phyloP scores from a whole-genome alignment of 805 yeast genomes.

The Cyberlindnera petersonii region DNA sequence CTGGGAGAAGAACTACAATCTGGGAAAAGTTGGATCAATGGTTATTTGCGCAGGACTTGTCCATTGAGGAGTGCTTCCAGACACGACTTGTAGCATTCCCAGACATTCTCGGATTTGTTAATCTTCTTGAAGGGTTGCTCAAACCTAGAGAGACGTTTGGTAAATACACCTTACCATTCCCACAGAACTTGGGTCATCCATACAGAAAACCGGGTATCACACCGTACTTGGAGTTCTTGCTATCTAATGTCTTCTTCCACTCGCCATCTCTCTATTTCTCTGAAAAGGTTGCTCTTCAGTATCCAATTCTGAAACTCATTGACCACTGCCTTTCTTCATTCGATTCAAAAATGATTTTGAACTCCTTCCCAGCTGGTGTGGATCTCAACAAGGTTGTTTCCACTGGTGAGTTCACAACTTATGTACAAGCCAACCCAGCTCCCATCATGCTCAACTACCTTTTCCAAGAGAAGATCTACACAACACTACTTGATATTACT shows the following conservation, averaged over 20 bases:
- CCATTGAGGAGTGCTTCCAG: conserved; percentile 42
- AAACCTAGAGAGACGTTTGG: conserved; percentile 35
- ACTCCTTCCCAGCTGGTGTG: conserved; percentile 48
- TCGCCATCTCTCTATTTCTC: conserved; percentile 38
- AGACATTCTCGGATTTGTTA: conserved; percentile 59
- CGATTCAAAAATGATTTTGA: conserved; percentile 47
- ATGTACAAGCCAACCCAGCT: conserved; percentile 66
- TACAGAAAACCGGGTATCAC: conserved; percentile 67
- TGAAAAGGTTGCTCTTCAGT: conserved; percentile 43
- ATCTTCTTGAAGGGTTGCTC: conserved; percentile 39
- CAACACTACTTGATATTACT: conserved; percentile 52
- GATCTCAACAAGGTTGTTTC: conserved; percentile 47
- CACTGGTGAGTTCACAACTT: conserved; percentile 42
- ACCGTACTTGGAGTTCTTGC: conserved; percentile 73
- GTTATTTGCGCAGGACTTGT: conserved; percentile 42
- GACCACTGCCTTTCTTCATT: conserved; percentile 45
- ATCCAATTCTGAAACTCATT: conserved; percentile 48
- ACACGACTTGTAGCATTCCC: conserved; percentile 46
- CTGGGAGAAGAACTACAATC: conserved; percentile 41
- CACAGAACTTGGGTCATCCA: conserved; percentile 56
- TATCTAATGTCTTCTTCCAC: conserved; percentile 61
- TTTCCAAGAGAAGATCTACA: conserved; percentile 55
- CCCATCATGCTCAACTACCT: conserved; percentile 58
- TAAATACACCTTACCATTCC: conserved; percentile 46
- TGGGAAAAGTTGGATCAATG: conserved; percentile 74